These are phyloP conservation scores for Candida frijolesensis DNA, from an alignment of 1,139 yeast species.

Conservation along the genomic window DNA sequence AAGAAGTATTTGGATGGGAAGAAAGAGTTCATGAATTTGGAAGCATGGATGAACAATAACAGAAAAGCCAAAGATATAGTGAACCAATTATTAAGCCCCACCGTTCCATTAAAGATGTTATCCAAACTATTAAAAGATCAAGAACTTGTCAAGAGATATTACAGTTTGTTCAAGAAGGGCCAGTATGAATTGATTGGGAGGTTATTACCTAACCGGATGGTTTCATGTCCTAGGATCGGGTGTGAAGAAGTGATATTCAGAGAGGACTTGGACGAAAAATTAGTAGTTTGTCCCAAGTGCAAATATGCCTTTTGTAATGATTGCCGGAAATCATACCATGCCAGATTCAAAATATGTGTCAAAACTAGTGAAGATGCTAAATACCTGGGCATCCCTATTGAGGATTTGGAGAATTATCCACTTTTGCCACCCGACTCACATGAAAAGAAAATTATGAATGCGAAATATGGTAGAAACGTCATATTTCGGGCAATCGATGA, in stretches of 20 bases:
- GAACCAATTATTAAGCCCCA: slow-evolving; percentile 37
- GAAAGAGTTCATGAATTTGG: slow-evolving; percentile 26
- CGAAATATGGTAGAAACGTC: slow-evolving; percentile 51
- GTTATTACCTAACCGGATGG: slow-evolving; percentile 51
- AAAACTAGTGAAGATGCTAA: slow-evolving; percentile 15
- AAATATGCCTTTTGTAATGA: slow-evolving; percentile 59
- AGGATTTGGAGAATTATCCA: slow-evolving; percentile 43
- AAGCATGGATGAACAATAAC: slow-evolving; percentile 20
- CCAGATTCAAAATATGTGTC: slow-evolving; percentile 49
- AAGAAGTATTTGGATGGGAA: slow-evolving; percentile 20
- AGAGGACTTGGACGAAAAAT: slow-evolving; percentile 50
- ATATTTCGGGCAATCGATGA: slow-evolving; percentile 47
- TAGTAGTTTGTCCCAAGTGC: slow-evolving; percentile 57
- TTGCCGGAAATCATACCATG: slow-evolving; percentile 71
- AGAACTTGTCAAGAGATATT: slow-evolving; percentile 40
- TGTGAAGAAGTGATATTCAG: slow-evolving; percentile 51
- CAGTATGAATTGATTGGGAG: slow-evolving; percentile 48
- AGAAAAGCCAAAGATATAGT: slow-evolving; percentile 29
- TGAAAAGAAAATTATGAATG: slow-evolving; percentile 40
- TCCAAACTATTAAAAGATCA: slow-evolving; percentile 25
- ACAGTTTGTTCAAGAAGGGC: slow-evolving; percentile 33
- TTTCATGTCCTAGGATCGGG: slow-evolving; percentile 51
- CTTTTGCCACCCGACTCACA: slow-evolving; percentile 27
- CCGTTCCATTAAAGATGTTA: slow-evolving; percentile 34
- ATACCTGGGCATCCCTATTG: slow-evolving; percentile 43